Evolutionary conservation across 2,329 filamentous ascomycete genomes (phyloP), one percentile per base, ranked within the genome.

Genomic region (Raffaelea ambrosiae): DNA sequence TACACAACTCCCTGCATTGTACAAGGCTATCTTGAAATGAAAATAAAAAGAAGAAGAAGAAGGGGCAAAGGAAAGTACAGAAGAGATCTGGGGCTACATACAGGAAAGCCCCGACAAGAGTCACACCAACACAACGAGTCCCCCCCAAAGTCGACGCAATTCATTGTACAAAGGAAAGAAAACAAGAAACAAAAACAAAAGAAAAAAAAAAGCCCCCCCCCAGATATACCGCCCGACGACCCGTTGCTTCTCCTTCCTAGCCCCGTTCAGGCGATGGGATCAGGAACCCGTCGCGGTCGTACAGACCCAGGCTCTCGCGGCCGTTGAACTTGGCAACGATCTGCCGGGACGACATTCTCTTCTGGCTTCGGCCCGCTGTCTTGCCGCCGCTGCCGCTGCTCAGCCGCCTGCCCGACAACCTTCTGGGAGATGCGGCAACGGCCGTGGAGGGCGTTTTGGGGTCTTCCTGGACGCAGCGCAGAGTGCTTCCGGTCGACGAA

Each of bases 261-360:
- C 14, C n/a, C 19, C 63, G 57, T n/a, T 65, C 65, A 3, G 69
- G 70, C 22, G 69, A 69, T 26, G 60, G 58, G 50, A 68, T 61
- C 49, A 73, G 54, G 44, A 73, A 73, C 2, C 70, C 71, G 23
- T 73, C 67, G 43, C 63, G 57, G 50, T 73, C 70, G 51, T 74
- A 74, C 43, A 71, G 46, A 1, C 66, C 67, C 26, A 68, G 49
- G 31, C 66, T 72, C 19, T 70, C 68, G 26, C 26, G 26, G 13
- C 13, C 13, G 26, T 13, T 29, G 26, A 13, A 29, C 13, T n/a
- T n/a, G n/a, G n/a, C n/a, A n/a, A n/a, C n/a, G n/a, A n/a, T n/a
- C n/a, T n/a, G n/a, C n/a, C n/a, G n/a, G n/a, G n/a, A n/a, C n/a
- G n/a, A n/a, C n/a, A n/a, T n/a, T n/a, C n/a, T n/a, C n/a, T n/a